A percentile compares a stretch with the other conserved stretches of the same genome.
Evolutionary conservation across 179 eudicot species (phyloP).

Genomic region (Silene noctiflora): DNA sequence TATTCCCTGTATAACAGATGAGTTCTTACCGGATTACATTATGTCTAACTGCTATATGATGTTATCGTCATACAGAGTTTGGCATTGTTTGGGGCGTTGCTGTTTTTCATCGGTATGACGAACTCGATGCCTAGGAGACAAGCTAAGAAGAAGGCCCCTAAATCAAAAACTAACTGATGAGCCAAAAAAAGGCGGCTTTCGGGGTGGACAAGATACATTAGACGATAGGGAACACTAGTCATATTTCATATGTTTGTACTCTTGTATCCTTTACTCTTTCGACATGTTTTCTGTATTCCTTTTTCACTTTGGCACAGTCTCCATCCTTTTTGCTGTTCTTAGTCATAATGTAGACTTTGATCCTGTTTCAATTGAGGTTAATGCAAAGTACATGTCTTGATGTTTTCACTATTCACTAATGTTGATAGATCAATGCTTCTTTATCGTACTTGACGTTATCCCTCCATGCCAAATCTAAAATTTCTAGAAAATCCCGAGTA

Average conservation of each 20-base stretch:
- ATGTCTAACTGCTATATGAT: slow-evolving; percentile 2
- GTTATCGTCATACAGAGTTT: slow-evolving; percentile 45
- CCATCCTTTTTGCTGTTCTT: background rate
- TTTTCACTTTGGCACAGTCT: slow-evolving; percentile 8
- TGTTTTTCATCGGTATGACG: slow-evolving; percentile 91
- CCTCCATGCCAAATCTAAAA: too few relatives aligned
- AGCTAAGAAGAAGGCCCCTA: slow-evolving; percentile 59
- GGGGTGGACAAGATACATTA: slow-evolving; percentile 16
- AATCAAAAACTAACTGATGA: slow-evolving; percentile 54
- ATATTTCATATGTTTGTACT: slow-evolving; percentile 17
- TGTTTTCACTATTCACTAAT: background rate
- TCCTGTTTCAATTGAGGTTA: slow-evolving; percentile 19
- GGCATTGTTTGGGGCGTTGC: slow-evolving; percentile 73
- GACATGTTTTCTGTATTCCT: background rate
- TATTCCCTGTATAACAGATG: slow-evolving; percentile 1
- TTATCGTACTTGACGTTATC: too few relatives aligned
- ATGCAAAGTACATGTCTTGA: slow-evolving; percentile 16
- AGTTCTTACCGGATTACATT: background rate
- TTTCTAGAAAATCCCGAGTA: too few relatives aligned
- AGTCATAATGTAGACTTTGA: slow-evolving; percentile 16
- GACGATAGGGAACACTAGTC: slow-evolving; percentile 11
- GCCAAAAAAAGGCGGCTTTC: background rate
- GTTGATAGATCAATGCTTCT: background rate
- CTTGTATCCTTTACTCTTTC: slow-evolving; percentile 18
- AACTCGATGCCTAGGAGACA: slow-evolving; percentile 68